phyloP scores from a whole-genome alignment of 352 stramenopile genomes.

The Globisporangium acanthophoron region DNA sequence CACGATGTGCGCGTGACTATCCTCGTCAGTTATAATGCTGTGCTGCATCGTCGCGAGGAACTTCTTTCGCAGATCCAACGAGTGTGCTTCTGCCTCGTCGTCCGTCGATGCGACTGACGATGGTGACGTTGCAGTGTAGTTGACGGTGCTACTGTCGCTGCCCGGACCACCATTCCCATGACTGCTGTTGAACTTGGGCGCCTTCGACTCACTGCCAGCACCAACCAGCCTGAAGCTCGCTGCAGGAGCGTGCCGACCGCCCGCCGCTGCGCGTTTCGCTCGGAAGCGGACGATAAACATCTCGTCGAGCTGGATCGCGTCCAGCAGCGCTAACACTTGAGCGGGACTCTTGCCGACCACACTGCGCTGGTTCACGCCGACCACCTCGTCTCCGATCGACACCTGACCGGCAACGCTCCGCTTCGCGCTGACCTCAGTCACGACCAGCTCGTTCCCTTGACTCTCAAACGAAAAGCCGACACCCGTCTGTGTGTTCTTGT shows the following conservation, averaged over 20 bases:
- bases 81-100: conserved; percentile 20
- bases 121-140: neutral
- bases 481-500: conserved; percentile 27
- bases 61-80: conserved; percentile 23
- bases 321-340: conserved; percentile 29
- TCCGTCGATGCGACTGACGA: neutral
- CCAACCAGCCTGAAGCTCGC: neutral
- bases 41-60: conserved; percentile 25
- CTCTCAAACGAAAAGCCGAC: conserved; percentile 44
- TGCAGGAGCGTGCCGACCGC: neutral
- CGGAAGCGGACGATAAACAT: conserved; percentile 44
- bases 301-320: conserved; percentile 23
- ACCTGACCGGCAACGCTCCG: conserved; percentile 7
- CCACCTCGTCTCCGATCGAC: conserved; percentile 50
- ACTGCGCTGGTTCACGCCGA: conserved; percentile 53
- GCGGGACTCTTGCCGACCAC: conserved; percentile 31
- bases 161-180: neutral
- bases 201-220: neutral
- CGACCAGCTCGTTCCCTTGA: conserved; percentile 31
- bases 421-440: conserved; percentile 21
- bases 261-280: conserved; percentile 16
- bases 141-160: neutral
- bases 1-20: conserved; percentile 28
- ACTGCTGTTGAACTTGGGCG: neutral
- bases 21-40: conserved; percentile 23